Evolutionary conservation across 2,329 filamentous ascomycete species (phyloP).

Genomic region (Cercospora beticola): DNA sequence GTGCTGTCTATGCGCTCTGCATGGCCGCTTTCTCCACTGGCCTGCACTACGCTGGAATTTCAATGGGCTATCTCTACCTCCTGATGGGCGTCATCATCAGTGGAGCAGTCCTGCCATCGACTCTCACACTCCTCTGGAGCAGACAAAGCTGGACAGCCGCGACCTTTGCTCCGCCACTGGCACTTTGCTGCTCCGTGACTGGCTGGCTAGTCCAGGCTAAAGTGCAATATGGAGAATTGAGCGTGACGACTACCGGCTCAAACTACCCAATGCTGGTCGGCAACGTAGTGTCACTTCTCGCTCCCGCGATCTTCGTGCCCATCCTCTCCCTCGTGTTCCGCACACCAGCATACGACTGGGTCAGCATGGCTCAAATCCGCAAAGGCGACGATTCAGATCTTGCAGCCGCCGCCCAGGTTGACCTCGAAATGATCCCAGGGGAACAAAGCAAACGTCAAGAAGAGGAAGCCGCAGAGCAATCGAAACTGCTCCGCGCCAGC

Average conservation of each 20-base stretch:
- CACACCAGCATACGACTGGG: slow-evolving; percentile 80
- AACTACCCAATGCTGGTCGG: slow-evolving; percentile 87
- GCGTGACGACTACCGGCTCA: slow-evolving; percentile 73
- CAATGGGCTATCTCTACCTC: slow-evolving; percentile 85
- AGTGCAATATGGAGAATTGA: slow-evolving; percentile 66
- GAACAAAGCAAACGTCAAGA: slow-evolving; percentile 41
- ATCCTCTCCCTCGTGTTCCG: slow-evolving; percentile 70
- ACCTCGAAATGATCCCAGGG: slow-evolving; percentile 64
- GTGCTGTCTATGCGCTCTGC: slow-evolving; percentile 70
- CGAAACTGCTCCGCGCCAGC: slow-evolving; percentile 45
- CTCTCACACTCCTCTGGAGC: slow-evolving; percentile 76
- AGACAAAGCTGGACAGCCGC: slow-evolving; percentile 76
- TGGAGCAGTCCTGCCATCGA: slow-evolving; percentile 71
- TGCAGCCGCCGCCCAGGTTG: slow-evolving; percentile 61
- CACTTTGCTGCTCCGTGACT: slow-evolving; percentile 66
- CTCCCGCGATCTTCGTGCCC: slow-evolving; percentile 72
- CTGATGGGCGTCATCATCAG: slow-evolving; percentile 92
- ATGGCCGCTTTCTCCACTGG: slow-evolving; percentile 79
- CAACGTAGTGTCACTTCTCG: slow-evolving; percentile 78
- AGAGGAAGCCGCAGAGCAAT: slow-evolving; percentile 47
- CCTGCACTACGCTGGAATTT: slow-evolving; percentile 61
- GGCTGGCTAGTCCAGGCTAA: slow-evolving; percentile 78
- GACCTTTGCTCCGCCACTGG: slow-evolving; percentile 66
- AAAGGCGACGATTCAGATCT: slow-evolving; percentile 76
- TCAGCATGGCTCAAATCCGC: slow-evolving; percentile 76